These are phyloP conservation scores for Suillus bovinus DNA, from an alignment of 768 basidiomycete species.

Conservation along the genomic window DNA sequence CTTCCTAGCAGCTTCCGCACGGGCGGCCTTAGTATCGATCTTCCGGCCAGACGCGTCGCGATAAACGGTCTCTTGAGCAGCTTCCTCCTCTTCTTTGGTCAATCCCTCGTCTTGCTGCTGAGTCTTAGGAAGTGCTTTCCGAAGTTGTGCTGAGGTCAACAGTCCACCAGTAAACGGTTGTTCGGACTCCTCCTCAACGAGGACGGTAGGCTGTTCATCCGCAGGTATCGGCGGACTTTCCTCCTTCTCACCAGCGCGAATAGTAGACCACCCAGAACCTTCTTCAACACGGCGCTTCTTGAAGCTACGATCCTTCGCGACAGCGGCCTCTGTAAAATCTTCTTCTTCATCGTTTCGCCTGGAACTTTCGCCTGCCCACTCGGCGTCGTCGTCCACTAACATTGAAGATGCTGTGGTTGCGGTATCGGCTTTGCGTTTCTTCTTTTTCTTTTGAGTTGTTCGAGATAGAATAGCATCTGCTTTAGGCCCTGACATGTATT, in stretches of 20 bases:
- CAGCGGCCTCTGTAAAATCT: slow-evolving; percentile 59
- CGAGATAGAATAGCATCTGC: slow-evolving; percentile 91
- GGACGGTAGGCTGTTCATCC: slow-evolving; percentile 69
- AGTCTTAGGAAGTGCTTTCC: slow-evolving; percentile 54
- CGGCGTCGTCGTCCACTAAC: slow-evolving; percentile 71
- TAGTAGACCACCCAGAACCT: slow-evolving; percentile 66
- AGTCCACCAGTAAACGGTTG: slow-evolving; percentile 71
- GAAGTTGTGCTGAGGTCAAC: slow-evolving; percentile 73
- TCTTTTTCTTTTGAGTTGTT: slow-evolving; percentile 63
- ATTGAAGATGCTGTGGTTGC: slow-evolving; percentile 28
- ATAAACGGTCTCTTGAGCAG: slow-evolving; percentile 89
- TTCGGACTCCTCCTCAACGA: slow-evolving; percentile 46
- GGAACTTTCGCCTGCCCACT: slow-evolving; percentile 54
- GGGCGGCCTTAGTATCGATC: slow-evolving; percentile 84
- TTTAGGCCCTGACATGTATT: slow-evolving; percentile 96
- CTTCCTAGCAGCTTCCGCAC: slow-evolving; percentile 78
- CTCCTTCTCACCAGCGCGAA: slow-evolving; percentile 53
- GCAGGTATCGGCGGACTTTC: slow-evolving; percentile 52
- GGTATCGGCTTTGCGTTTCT: slow-evolving; percentile 54
- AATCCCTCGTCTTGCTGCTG: slow-evolving; percentile 38
- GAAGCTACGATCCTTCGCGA: slow-evolving; percentile 76
- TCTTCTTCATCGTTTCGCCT: slow-evolving; percentile 57
- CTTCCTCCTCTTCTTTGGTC: slow-evolving; percentile 48
- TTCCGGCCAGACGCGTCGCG: slow-evolving; percentile 87
- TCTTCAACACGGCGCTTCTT: slow-evolving; percentile 66